phyloP scores from a whole-genome alignment of 345 rosid species.

The Aquilaria yunnanensis region DNA sequence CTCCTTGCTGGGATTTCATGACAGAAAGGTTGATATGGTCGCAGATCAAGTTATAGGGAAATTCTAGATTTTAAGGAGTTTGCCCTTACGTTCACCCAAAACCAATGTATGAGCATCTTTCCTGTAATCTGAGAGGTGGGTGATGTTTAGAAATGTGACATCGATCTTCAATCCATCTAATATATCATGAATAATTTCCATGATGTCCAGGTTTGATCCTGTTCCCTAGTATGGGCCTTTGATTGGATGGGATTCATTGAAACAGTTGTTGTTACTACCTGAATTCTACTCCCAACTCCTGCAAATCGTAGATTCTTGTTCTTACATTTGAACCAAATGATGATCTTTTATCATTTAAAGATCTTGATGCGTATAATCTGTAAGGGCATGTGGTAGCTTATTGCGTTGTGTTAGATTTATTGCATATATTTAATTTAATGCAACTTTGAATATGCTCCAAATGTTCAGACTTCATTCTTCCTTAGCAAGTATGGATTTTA shows the following conservation, averaged over 20 bases:
- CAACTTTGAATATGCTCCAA: too few relatives aligned
- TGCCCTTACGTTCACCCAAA: slow-evolving; percentile 79
- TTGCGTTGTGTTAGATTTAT: too few relatives aligned
- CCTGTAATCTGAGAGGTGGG: slow-evolving; percentile 74
- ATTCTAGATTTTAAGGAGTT: slow-evolving; percentile 51
- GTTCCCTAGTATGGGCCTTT: slow-evolving; percentile 71
- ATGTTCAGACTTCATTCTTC: too few relatives aligned
- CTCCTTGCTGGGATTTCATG: too few relatives aligned
- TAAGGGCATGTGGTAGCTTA: too few relatives aligned
- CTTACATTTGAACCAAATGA: not conserved
- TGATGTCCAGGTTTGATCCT: slow-evolving; percentile 72
- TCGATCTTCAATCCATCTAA: slow-evolving; percentile 37
- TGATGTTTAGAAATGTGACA: slow-evolving; percentile 64
- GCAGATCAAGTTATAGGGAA: too few relatives aligned
- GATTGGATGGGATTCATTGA: slow-evolving; percentile 65
- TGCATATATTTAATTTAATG: too few relatives aligned
- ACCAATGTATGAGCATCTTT: slow-evolving; percentile 81
- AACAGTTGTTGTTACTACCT: slow-evolving; percentile 72
- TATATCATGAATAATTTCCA: slow-evolving; percentile 48
- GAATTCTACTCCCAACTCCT: slow-evolving; percentile 98
- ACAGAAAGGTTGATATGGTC: too few relatives aligned
- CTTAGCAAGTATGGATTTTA: too few relatives aligned
- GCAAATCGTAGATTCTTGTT: not conserved
- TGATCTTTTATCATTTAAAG: not conserved
- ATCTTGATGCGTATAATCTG: too few relatives aligned